Conservation (phyloP, 176 grass and related monocot species). For the Lolium perenne region DNA sequence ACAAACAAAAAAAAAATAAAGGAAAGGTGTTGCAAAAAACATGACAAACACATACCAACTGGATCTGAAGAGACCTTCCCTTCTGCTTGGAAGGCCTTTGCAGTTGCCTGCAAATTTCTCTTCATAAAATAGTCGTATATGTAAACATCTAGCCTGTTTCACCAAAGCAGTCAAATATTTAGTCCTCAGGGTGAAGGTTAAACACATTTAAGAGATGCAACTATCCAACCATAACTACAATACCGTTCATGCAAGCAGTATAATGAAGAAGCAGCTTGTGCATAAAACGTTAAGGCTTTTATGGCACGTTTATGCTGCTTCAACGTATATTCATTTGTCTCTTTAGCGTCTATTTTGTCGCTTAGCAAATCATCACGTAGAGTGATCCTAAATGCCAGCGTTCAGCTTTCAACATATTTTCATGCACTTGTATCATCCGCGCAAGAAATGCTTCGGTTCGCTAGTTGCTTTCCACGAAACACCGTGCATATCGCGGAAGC, state of each 20-base stretch:
- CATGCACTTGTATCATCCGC: neutral
- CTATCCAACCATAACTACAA: constrained; percentile 19
- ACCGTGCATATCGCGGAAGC: neutral
- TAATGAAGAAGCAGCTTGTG: constrained; percentile 10
- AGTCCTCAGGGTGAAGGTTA: constrained; percentile 2
- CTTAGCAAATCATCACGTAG: constrained; percentile 32
- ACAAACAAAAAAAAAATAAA: constrained; percentile 7
- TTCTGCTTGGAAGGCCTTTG: constrained; percentile 99
- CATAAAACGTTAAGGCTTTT: constrained; percentile 1
- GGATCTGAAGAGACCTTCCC: constrained; percentile 99
- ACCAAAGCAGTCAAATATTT: constrained; percentile 42
- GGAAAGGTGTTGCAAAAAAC: constrained; percentile 19
- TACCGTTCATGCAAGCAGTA: constrained; percentile 5
- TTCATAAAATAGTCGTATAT: constrained; percentile 99
- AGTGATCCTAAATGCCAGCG: neutral
- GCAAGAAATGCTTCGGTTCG: neutral
- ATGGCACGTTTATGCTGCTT: constrained; percentile 11
- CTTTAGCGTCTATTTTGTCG: neutral
- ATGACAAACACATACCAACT: constrained; percentile 73
- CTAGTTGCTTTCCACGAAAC: neutral
- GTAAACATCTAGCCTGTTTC: constrained; percentile 98
- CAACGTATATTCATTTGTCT: constrained; percentile 18
- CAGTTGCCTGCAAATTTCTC: constrained; percentile 97
- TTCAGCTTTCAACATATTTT: constrained; percentile 28
- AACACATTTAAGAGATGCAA: constrained; percentile 7